These are phyloP conservation scores for Russula abietina DNA, from an alignment of 768 basidiomycete genomes.

Conservation along the genomic window DNA sequence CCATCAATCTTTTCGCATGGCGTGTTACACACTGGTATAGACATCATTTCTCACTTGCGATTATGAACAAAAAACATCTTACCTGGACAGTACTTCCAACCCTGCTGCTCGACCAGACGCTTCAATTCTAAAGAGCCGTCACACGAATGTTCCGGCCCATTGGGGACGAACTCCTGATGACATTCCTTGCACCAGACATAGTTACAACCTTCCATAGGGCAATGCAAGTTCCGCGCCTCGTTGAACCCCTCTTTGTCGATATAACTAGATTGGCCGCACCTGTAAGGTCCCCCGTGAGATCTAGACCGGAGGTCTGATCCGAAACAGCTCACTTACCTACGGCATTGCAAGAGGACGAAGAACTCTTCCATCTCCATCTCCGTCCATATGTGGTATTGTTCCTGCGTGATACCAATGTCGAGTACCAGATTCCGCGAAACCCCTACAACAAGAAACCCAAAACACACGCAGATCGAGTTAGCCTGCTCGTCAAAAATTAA, in stretches of 20 bases:
- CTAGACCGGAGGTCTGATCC: background rate
- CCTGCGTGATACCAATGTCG: constrained; percentile 40
- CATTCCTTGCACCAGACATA: constrained; percentile 34
- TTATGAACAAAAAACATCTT: background rate
- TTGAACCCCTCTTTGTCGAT: constrained; percentile 29
- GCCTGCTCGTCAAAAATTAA: background rate
- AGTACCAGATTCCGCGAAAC: constrained; percentile 32
- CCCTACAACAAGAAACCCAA: background rate
- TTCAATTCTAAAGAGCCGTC: constrained; percentile 32
- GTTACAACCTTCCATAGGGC: constrained; percentile 29
- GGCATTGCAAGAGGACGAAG: constrained; percentile 44
- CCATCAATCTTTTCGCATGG: constrained; percentile 48
- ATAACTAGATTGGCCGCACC: constrained; percentile 23
- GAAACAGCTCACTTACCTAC: constrained; percentile 34
- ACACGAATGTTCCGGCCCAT: constrained; percentile 29
- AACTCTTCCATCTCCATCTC: constrained; percentile 45
- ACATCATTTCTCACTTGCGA: background rate
- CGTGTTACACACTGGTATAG: constrained; percentile 38
- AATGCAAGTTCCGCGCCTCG: constrained; percentile 26
- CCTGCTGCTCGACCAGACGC: constrained; percentile 28
- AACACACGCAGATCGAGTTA: background rate
- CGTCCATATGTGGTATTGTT: constrained; percentile 37
- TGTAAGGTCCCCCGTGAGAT: background rate
- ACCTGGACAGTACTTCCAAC: constrained; percentile 36
- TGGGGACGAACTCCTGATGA: constrained; percentile 26